Base-by-base conservation (phyloP, 1,139 yeast genomes). In the Spathaspora sp. region DNA sequence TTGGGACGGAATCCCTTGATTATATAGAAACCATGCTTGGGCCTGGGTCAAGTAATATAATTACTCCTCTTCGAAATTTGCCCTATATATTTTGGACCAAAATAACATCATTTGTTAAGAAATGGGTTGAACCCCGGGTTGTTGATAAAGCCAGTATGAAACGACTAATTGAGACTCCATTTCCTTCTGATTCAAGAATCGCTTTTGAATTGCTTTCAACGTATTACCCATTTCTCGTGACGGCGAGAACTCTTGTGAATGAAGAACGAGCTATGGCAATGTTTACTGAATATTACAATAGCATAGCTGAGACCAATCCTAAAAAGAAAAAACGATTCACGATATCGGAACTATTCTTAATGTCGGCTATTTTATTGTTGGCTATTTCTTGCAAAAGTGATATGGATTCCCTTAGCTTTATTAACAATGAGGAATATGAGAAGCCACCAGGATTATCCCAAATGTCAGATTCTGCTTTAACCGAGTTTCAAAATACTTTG, bases 81-180 rank as follows among this genome's bases (percentile, higher is more conserved):
- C 76, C 75, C 1, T 43, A 55, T 15, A 59, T 62, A 8, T 65
- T 64, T 42, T 56, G 60, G 37, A 46, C 47, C 10, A 60, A 59
- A 34, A 49, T 63, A 33, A 57, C 55, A 40, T 43, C 51, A 2
- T 55, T 62, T 24, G 47, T 66, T 25, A 47, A 55, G 37, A 64
- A 60, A 47, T 72, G 76, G 71, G 56, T 67, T 11, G 72, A 70
- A 39, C 74, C 73, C 4, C 63, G 67, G 0, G 47, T 59, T 7
- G 50, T 64, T 8, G 67, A 64, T 38, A 51, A 55, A 8, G 52
- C 57, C 10, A 59, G 51, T 17, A 55, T 58, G 8, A 49, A 43
- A 18, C 50, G 57, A 31, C 45, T 65, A 15, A 49, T 68, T 29
- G 58, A 58, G 18, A 50, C 57, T 11, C 74, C 74, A 0, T 58